Evolutionary conservation across 768 basidiomycete species (phyloP).

Genomic region (Russula compacta): DNA sequence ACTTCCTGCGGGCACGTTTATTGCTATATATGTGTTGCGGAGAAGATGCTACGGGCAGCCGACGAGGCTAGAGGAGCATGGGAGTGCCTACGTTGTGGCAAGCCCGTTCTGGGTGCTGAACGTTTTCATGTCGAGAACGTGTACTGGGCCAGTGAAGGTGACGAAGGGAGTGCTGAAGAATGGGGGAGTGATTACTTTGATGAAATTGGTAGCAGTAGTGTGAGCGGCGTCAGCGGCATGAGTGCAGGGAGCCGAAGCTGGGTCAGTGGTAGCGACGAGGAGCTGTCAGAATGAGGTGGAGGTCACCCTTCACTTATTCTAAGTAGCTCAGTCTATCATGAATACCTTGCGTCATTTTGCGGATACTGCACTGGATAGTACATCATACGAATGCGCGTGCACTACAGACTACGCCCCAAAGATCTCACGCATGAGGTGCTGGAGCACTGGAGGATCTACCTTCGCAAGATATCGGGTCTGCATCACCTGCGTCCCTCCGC

Average conservation of each 20-base stretch:
- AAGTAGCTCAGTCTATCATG: too few relatives aligned
- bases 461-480: constrained; percentile 50
- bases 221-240: constrained; percentile 19
- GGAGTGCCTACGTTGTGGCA: constrained; percentile 78
- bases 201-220: constrained; percentile 19
- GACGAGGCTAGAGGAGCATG: constrained; percentile 61
- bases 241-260: constrained; percentile 20
- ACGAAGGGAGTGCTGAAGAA: constrained; percentile 44
- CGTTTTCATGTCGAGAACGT: constrained; percentile 34
- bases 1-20: constrained; percentile 80
- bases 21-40: constrained; percentile 90
- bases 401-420: constrained; percentile 7
- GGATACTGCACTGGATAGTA: too few relatives aligned
- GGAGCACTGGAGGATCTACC: constrained; percentile 65
- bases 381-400: background rate
- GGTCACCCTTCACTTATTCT: background rate
- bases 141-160: constrained; percentile 28
- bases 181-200: constrained; percentile 38
- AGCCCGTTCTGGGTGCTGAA: constrained; percentile 53
- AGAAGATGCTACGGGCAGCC: constrained; percentile 64
- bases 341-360: too few relatives aligned
- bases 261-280: constrained; percentile 19
- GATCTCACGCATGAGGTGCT: constrained; percentile 42
- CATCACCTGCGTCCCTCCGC: constrained; percentile 52
- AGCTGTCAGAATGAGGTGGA: constrained; percentile 14